phyloP scores from a whole-genome alignment of 345 rosid species.

The Combretum micranthum region DNA sequence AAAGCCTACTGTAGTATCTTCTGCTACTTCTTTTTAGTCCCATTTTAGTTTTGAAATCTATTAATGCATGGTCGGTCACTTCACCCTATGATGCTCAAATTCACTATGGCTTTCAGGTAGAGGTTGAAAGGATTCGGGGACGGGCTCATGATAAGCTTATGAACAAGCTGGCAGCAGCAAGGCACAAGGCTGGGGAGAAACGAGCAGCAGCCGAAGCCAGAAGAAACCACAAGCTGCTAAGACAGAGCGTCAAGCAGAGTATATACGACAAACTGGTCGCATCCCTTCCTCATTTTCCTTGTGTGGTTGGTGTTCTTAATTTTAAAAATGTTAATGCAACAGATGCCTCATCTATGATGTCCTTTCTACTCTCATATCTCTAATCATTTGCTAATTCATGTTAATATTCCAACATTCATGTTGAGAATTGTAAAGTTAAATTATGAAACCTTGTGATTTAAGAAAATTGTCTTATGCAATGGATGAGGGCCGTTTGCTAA shows the following conservation, averaged over 20 bases:
- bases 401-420: too few relatives aligned
- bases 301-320: conserved; percentile 55
- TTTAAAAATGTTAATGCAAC: background rate
- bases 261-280: conserved; percentile 69
- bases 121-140: conserved; percentile 79
- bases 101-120: conserved; percentile 38
- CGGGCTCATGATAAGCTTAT: conserved; percentile 61
- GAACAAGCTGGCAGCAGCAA: conserved; percentile 62
- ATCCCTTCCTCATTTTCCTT: conserved; percentile 53
- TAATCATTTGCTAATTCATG: too few relatives aligned
- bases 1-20: too few relatives aligned
- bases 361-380: background rate
- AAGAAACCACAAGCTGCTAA: conserved; percentile 51
- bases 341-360: background rate
- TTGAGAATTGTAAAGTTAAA: too few relatives aligned
- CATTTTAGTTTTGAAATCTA: background rate
- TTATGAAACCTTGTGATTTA: too few relatives aligned
- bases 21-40: background rate
- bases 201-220: conserved; percentile 65
- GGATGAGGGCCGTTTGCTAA: too few relatives aligned
- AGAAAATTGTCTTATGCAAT: too few relatives aligned
- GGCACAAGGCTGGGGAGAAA: conserved; percentile 73
- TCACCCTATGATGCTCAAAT: background rate
- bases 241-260: conserved; percentile 64
- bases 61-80: background rate